Evolutionary conservation across 345 rosid genomes (phyloP).

Genomic region (Jatropha curcas): DNA sequence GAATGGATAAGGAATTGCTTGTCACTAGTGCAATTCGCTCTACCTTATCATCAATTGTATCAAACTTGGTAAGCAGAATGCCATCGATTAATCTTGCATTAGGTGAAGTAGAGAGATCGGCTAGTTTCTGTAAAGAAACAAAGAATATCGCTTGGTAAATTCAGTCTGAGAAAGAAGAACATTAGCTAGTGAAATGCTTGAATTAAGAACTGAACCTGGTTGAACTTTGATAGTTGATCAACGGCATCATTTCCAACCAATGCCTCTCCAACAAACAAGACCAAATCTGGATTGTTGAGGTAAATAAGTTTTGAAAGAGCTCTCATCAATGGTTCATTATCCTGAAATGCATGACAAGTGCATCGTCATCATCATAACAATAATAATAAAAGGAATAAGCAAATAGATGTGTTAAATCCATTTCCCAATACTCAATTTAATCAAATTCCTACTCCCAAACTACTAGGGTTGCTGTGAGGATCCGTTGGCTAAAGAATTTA

Average conservation of each 20-base stretch:
- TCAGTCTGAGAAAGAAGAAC: slow-evolving; percentile 1
- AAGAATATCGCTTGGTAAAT: slow-evolving; percentile 5
- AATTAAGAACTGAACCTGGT: slow-evolving; percentile 57
- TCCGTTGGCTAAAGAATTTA: background rate
- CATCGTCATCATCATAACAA: background rate
- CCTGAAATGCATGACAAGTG: slow-evolving; percentile 39
- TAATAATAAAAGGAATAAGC: background rate
- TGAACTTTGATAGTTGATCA: slow-evolving; percentile 91
- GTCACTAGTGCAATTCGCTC: too few species aligned
- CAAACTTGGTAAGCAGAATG: slow-evolving; percentile 90
- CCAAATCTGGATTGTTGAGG: slow-evolving; percentile 87
- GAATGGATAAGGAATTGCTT: background rate
- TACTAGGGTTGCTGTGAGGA: background rate
- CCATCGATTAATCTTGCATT: slow-evolving; percentile 85
- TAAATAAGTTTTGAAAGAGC: slow-evolving; percentile 90
- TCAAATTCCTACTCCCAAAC: background rate
- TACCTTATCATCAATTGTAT: slow-evolving; percentile 97
- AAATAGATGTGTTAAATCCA: background rate
- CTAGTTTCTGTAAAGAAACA: slow-evolving; percentile 61
- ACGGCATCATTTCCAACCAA: slow-evolving; percentile 98
- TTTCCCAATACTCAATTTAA: background rate
- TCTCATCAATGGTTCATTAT: slow-evolving; percentile 97
- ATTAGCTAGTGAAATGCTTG: background rate
- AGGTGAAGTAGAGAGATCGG: slow-evolving; percentile 78
- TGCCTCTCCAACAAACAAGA: slow-evolving; percentile 98